Evolutionary conservation across 306 rosid genomes (phyloP).

Genomic region (Lotus japonicus): DNA sequence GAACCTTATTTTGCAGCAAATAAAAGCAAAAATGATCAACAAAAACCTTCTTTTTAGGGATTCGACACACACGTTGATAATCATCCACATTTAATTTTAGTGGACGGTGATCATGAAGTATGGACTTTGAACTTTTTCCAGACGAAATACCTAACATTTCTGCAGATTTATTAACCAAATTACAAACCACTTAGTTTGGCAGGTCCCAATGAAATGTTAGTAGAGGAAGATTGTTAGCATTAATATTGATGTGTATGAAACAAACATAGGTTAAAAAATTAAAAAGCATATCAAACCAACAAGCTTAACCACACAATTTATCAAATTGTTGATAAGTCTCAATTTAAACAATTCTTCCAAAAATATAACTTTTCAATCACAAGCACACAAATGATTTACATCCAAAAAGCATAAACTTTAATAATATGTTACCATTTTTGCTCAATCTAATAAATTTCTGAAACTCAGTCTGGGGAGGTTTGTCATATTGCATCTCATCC

Average conservation of each 20-base stretch:
- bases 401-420: background rate
- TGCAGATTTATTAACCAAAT: constrained; percentile 8
- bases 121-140: background rate
- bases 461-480: constrained; percentile 46
- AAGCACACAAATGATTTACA: background rate
- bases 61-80: constrained; percentile 50
- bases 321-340: background rate
- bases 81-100: constrained; percentile 53
- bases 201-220: background rate
- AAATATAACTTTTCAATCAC: background rate
- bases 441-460: constrained; percentile 51
- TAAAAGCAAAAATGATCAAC: background rate
- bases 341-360: background rate
- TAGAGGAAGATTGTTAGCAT: background rate
- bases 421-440: constrained; percentile 34
- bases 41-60: constrained; percentile 65
- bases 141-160: constrained; percentile 28
- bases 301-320: too few relatives aligned
- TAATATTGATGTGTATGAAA: too few relatives aligned
- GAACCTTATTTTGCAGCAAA: background rate
- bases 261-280: too few relatives aligned
- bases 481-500: constrained; percentile 42
- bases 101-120: constrained; percentile 62
- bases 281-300: too few relatives aligned
- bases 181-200: background rate